phyloP scores from a whole-genome alignment of 495 filamentous ascomycete genomes.

The Entonaema liquescens region DNA sequence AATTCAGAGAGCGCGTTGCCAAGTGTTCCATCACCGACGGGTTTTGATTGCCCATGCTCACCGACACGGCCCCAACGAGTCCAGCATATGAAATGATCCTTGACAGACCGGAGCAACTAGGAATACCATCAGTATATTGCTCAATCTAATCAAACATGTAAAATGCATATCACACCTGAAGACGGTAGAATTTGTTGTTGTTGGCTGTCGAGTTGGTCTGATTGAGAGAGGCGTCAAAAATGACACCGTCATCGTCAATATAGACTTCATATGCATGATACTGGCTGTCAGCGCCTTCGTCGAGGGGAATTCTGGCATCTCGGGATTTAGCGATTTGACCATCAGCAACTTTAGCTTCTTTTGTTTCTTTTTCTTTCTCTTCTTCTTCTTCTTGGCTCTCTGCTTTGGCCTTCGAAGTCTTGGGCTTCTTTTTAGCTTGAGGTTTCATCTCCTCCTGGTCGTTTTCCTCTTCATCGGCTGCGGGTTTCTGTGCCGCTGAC shows the following conservation, averaged over 20 bases:
- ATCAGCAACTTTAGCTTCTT: conserved; percentile 46
- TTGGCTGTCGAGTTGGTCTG: conserved; percentile 67
- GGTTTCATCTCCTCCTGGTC: not conserved
- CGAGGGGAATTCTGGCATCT: conserved; percentile 58
- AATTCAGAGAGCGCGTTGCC: conserved; percentile 63
- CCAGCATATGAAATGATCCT: conserved; percentile 61
- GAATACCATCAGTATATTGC: conserved; percentile 22
- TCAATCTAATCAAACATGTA: conserved; percentile 6
- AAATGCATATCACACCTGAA: conserved; percentile 55
- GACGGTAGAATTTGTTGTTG: conserved; percentile 78
- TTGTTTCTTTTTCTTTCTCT: conserved; percentile 16
- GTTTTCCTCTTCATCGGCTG: conserved; percentile 39
- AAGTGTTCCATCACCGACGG: conserved; percentile 55
- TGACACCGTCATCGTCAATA: conserved; percentile 67
- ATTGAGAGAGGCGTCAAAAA: conserved; percentile 72
- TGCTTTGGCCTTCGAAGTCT: conserved; percentile 45
- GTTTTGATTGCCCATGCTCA: conserved; percentile 68
- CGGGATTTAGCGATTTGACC: conserved; percentile 56
- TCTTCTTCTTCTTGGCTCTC: conserved; percentile 29
- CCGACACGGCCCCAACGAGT: conserved; percentile 84
- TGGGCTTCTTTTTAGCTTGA: conserved; percentile 37
- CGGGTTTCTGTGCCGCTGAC: conserved; percentile 23
- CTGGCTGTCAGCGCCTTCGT: conserved; percentile 48
- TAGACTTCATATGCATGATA: conserved; percentile 61
- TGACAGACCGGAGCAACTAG: conserved; percentile 49